Percentiles rank a stretch among this genome's conserved stretches.
These are phyloP conservation scores for Gastrodia elata DNA, from an alignment of 106 monocot species.

Conservation along the genomic window DNA sequence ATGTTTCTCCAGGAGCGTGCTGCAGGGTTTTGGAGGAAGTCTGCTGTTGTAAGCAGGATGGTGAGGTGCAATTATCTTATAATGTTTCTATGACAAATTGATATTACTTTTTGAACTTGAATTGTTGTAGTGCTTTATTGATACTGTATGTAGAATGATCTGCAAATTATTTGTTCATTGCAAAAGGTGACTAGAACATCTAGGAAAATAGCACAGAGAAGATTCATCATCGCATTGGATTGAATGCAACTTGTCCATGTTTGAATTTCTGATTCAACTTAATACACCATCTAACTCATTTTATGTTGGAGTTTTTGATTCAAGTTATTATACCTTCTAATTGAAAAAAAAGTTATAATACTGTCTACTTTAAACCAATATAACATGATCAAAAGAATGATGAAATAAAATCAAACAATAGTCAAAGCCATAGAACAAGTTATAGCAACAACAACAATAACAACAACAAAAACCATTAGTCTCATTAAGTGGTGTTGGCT, in stretches of 20 bases:
- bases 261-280: neutral
- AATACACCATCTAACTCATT: neutral
- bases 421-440: neutral
- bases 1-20: constrained; percentile 10
- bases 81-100: neutral
- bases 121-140: neutral
- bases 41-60: constrained; percentile 2
- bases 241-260: neutral
- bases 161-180: neutral
- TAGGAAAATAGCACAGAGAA: neutral
- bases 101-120: neutral
- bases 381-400: neutral
- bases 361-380: neutral
- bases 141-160: neutral
- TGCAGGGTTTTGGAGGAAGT: constrained; percentile 5
- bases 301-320: neutral
- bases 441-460: no score
- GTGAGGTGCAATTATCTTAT: neutral
- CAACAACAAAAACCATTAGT: no score
- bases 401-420: neutral
- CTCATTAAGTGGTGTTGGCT: no score
- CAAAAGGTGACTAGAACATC: neutral
- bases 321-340: neutral
- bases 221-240: neutral
- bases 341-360: no score